These are phyloP conservation scores for Aspergillus coremiiformis DNA, from an alignment of 495 filamentous ascomycete species.

Conservation along the genomic window DNA sequence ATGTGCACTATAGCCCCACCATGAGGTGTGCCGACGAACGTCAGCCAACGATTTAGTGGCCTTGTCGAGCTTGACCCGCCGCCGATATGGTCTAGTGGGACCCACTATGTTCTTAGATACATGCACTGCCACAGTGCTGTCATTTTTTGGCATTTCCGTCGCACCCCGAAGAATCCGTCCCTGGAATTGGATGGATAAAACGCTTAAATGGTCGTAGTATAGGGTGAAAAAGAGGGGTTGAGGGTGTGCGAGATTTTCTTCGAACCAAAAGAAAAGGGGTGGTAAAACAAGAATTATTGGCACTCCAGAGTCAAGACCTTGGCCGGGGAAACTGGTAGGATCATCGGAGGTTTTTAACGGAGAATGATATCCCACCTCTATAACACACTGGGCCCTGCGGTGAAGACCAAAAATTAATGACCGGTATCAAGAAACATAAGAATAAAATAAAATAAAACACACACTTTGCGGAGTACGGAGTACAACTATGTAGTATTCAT, in stretches of 20 bases:
- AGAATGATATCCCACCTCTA: neutral
- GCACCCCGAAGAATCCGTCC: conserved; percentile 3
- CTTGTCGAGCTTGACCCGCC: conserved; percentile 13
- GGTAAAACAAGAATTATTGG: neutral
- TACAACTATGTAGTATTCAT: neutral
- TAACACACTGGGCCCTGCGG: neutral
- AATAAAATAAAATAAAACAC: neutral
- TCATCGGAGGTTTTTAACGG: neutral
- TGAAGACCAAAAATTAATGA: neutral
- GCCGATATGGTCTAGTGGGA: conserved; percentile 16
- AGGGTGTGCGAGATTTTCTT: neutral
- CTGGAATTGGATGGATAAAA: conserved; percentile 1
- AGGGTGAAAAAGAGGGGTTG: neutral
- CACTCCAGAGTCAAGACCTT: too few relatives aligned
- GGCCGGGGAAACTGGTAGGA: neutral
- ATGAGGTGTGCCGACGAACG: conserved; percentile 5
- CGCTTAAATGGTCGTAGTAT: neutral
- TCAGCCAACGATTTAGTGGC: conserved; percentile 15
- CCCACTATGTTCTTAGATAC: conserved; percentile 25
- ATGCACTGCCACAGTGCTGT: conserved; percentile 44
- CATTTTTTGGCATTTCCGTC: conserved; percentile 24
- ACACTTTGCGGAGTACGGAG: neutral
- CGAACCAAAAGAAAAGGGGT: neutral
- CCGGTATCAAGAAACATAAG: neutral
- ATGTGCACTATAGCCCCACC: conserved; percentile 7